Base-by-base conservation (phyloP, 768 basidiomycete genomes). In the Paxillus rubicundulus region DNA sequence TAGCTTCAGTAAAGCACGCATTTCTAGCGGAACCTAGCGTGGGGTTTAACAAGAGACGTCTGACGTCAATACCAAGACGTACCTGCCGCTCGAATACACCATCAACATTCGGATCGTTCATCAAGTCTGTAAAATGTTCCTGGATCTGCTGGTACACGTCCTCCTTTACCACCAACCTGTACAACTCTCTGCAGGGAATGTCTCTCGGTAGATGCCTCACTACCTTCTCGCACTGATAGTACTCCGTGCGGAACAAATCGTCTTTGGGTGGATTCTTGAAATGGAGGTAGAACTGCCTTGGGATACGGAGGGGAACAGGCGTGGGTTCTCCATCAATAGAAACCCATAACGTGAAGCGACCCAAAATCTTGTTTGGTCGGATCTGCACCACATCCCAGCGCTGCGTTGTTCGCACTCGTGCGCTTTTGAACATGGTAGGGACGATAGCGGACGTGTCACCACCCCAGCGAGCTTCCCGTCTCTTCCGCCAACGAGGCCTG, bases 381-480 rank as follows among this genome's bases (percentile, higher is more conserved):
- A 99, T 85, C 62, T 98, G 97, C 3, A 98, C 75, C 47, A 99
- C 78, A 61, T 98, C 96, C 97, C 97, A 98, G 45, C 83, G 80
- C 45, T 84, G 77, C 47, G 79, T 82, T 10, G 82, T 76, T 47
- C 79, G 79, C 44, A 82, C 73, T 38, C 78, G 78, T 43, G 77
- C 75, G 51, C 78, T 76, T 56, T 77, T 81, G 69, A 96, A 90
- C 81, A 96, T 89, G 1, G 84, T 76, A 6, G 92, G 87, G 41
- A 86, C 74, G 54, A 77, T 60, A 40, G 74, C 61, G 12, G 79
- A 66, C 44, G 74, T 62, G 45, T 69, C 57, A 41, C 68, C 71
- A 12, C 74, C 81, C 60, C 67, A 72, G 17, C 72, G 78, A 45
- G 75, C 74, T 39, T 81, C 77, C 16, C 77, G 79, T 53, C 67